phyloP scores from a whole-genome alignment of 306 rosid genomes.

The Prinsepia uniflora region DNA sequence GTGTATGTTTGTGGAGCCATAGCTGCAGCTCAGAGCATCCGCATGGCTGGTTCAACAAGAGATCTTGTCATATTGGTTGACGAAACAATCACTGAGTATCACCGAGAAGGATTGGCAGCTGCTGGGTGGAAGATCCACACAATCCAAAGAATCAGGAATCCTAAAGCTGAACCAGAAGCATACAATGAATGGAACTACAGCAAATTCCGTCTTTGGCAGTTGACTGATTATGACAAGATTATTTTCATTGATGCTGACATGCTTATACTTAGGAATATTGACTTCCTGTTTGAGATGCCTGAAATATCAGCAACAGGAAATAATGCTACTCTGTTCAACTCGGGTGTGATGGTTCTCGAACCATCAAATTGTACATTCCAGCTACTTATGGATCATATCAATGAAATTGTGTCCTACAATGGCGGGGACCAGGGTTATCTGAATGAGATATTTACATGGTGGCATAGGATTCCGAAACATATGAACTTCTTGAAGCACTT shows the following conservation, averaged over 20 bases:
- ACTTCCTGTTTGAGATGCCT: slow-evolving; percentile 80
- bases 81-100: slow-evolving; percentile 70
- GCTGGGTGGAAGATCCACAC: slow-evolving; percentile 93
- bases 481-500: slow-evolving; percentile 95
- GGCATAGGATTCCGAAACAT: slow-evolving; percentile 96
- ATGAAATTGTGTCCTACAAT: slow-evolving; percentile 84
- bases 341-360: slow-evolving; percentile 96
- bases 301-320: slow-evolving; percentile 93
- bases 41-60: slow-evolving; percentile 78
- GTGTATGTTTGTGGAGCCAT: slow-evolving; percentile 94
- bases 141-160: slow-evolving; percentile 83
- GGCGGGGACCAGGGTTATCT: slow-evolving; percentile 96
- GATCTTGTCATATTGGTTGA: slow-evolving; percentile 94
- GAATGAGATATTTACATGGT: slow-evolving; percentile 89
- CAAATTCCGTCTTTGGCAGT: slow-evolving; percentile 91
- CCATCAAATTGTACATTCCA: slow-evolving; percentile 93
- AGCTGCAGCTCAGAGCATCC: slow-evolving; percentile 91
- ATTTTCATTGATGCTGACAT: slow-evolving; percentile 92
- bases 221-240: slow-evolving; percentile 89
- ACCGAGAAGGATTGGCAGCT: slow-evolving; percentile 83
- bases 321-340: slow-evolving; percentile 84
- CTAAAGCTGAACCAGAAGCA: slow-evolving; percentile 93
- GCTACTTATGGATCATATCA: slow-evolving; percentile 74
- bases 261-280: slow-evolving; percentile 74
- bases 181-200: slow-evolving; percentile 98